Percentiles rank a stretch among this genome's conserved stretches.
Evolutionary conservation across 805 yeast species (phyloP).

Genomic region (Kodamaea nitidulidarum): DNA sequence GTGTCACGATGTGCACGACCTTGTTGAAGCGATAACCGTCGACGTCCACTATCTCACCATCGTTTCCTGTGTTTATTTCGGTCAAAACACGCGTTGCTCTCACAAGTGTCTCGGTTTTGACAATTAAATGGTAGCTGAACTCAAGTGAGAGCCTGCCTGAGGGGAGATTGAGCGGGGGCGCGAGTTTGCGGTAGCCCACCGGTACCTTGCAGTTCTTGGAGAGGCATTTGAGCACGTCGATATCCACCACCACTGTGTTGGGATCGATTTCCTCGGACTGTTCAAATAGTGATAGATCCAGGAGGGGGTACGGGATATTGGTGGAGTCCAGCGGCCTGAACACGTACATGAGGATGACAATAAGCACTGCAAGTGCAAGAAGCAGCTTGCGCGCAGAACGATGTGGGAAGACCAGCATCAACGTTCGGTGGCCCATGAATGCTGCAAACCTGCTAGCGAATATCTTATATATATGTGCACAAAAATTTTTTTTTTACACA

Average conservation of each 20-base stretch:
- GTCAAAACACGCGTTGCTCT: constrained; percentile 10
- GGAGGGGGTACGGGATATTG: constrained; percentile 7
- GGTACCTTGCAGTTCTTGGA: constrained; percentile 9
- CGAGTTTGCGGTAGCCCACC: constrained; percentile 11
- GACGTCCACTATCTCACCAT: constrained; percentile 3
- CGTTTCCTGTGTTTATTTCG: constrained; percentile 7
- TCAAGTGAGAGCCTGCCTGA: constrained; percentile 1
- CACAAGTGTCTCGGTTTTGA: constrained; percentile 6
- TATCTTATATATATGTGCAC: not conserved
- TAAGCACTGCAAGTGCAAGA: not conserved
- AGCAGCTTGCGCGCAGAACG: constrained; percentile 10
- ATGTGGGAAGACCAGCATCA: constrained; percentile 5
- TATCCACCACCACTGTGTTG: constrained; percentile 9
- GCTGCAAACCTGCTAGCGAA: not conserved
- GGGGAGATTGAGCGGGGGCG: constrained; percentile 11
- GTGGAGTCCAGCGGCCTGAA: not conserved
- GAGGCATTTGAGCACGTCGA: constrained; percentile 11
- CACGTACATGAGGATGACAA: not conserved
- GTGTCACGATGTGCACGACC: constrained; percentile 6
- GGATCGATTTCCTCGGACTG: not conserved
- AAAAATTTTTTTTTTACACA: not conserved
- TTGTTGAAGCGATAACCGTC: constrained; percentile 9
- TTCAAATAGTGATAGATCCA: constrained; percentile 9
- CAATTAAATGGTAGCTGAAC: constrained; percentile 7
- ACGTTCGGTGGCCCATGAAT: not conserved